Percentiles rank a stretch among this genome's conserved stretches.
These are phyloP conservation scores for Thelonectria rubi DNA, from an alignment of 2,329 filamentous ascomycete genomes.

Conservation along the genomic window DNA sequence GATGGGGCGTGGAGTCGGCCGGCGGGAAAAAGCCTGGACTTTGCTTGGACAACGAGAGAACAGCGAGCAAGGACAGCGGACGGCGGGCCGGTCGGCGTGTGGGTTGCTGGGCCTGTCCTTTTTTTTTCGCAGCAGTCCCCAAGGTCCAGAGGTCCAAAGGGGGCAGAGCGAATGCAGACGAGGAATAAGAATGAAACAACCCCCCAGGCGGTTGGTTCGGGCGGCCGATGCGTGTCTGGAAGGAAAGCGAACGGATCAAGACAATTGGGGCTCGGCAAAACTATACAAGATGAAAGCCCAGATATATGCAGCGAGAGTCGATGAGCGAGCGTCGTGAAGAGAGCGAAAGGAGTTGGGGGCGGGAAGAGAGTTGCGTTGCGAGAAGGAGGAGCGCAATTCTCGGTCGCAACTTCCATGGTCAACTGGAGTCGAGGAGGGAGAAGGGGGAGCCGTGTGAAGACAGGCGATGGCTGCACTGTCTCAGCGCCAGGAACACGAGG, in stretches of 20 bases:
- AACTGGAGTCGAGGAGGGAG: constrained; percentile 7
- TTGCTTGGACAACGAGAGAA: constrained; percentile 34
- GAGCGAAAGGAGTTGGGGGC: constrained; percentile 13
- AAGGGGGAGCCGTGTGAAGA: constrained; percentile 16
- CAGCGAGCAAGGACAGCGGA: constrained; percentile 28
- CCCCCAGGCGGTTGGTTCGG: constrained; percentile 10
- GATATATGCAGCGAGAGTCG: constrained; percentile 18
- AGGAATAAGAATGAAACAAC: constrained; percentile 19
- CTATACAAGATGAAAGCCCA: constrained; percentile 6
- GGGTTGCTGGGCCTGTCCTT: constrained; percentile 10
- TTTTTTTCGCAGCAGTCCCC: neutral
- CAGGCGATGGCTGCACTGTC: constrained; percentile 3
- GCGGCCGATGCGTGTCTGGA: constrained; percentile 1
- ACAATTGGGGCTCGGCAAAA: constrained; percentile 1
- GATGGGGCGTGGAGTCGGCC: constrained; percentile 35
- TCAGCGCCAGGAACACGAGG: neutral
- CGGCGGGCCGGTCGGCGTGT: constrained; percentile 24
- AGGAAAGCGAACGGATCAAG: constrained; percentile 6
- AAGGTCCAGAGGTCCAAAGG: constrained; percentile 4
- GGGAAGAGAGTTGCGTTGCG: constrained; percentile 2
- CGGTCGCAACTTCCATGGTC: constrained; percentile 5
- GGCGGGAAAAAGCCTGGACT: constrained; percentile 12
- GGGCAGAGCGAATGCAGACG: constrained; percentile 12
- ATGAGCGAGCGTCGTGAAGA: constrained; percentile 23
- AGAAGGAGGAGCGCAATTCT: constrained; percentile 11